Evolutionary conservation across 1,284 basidiomycete species (phyloP), one percentile per base, ranked within the genome.

Genomic region (Cryptococcus deneoformans): DNA sequence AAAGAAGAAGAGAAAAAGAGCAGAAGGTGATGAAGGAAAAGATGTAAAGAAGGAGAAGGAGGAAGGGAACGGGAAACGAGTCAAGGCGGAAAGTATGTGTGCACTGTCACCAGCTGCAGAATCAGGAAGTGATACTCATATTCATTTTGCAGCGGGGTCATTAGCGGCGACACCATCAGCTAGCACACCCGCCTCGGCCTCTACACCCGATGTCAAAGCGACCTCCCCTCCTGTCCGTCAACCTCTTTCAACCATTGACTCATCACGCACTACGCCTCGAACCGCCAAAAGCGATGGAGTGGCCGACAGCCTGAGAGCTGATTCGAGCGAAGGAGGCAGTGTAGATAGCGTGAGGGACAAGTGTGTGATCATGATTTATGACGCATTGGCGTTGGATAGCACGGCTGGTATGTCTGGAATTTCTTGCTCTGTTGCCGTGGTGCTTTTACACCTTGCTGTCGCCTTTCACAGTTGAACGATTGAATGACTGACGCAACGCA

Each of bases 361-460:
- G 69, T 97, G 94, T 72, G 82, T 88, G 16, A 89, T 92, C 72
- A 84, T 98, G 70, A 82, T 97, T 16, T 98, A 98, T 71, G 90
- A 97, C 71, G 88, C 91, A 12, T 82, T 99, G 43, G 89, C 88
- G 1, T 82, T 79, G 52, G 92, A 95, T 77, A 91, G 90, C 40
- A 85, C 83, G 52, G 88, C 89, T 59, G 88, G 92, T 94, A 69
- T 78, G 92, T 86, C 6, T 47, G 29, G 29, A 29, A 29, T 29
- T 29, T 5, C 29, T 29, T 29, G 3, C 29, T 29, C 29, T 4
- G 16, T 46, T 10, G 16, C n/a, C 12, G 9, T n/a, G 9, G 5
- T 40, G 20, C 8, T 14, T 35, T 34, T 35, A 34, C 2, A 36
- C 48, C 48, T 35, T 2, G 34, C 14, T 3, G 5, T 44, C 42